These are phyloP conservation scores for Corchorus olitorius DNA, from an alignment of 345 rosid species.

Conservation along the genomic window DNA sequence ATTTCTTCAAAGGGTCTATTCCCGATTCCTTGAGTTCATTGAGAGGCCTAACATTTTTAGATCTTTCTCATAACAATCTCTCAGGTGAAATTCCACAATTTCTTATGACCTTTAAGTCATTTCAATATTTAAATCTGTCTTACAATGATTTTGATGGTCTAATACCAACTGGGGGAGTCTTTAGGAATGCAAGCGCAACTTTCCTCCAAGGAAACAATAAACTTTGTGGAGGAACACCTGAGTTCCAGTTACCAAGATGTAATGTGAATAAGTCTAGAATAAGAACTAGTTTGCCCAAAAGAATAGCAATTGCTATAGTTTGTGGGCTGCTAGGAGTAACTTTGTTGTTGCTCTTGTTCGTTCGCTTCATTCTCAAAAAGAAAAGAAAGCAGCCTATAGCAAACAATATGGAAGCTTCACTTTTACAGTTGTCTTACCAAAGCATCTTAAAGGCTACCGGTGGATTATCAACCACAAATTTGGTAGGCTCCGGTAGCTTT, in stretches of 20 bases:
- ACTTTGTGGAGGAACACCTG: constrained; percentile 39
- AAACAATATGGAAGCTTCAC: not conserved
- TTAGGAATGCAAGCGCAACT: constrained; percentile 31
- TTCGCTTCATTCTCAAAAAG: not conserved
- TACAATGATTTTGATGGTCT: constrained; percentile 42
- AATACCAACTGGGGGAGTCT: constrained; percentile 33
- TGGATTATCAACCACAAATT: constrained; percentile 11
- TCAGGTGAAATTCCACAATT: constrained; percentile 33
- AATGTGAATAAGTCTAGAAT: not conserved
- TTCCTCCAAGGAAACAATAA: constrained; percentile 30
- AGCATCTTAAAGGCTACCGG: not conserved
- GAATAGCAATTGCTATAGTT: not conserved
- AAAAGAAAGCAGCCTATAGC: not conserved
- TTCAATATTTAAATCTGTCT: constrained; percentile 28
- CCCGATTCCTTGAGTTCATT: constrained; percentile 33
- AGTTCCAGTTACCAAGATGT: constrained; percentile 10
- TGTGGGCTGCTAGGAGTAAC: not conserved
- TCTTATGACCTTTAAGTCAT: not conserved
- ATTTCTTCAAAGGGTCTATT: constrained; percentile 32
- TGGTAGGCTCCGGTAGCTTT: constrained; percentile 30
- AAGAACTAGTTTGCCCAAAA: not conserved
- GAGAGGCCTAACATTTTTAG: constrained; percentile 29
- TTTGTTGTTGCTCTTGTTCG: not conserved
- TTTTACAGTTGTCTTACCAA: not conserved
- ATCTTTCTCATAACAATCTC: constrained; percentile 40